Base-by-base conservation (phyloP, 768 basidiomycete species). In the Xerocomellus amylosporus region DNA sequence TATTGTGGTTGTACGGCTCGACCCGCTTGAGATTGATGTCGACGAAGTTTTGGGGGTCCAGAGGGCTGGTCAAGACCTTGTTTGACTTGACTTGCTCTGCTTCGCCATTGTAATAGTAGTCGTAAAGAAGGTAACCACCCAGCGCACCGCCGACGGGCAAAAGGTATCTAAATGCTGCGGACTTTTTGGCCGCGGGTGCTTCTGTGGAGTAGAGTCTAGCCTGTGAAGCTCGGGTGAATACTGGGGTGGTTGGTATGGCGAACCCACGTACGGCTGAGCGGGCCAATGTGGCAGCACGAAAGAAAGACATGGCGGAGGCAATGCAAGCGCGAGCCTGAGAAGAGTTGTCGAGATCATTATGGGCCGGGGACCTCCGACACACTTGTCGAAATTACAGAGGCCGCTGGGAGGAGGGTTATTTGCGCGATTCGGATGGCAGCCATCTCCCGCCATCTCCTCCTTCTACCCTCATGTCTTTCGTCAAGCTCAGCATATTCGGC, bases 401-500 rank as follows among this genome's bases (percentile, higher is more conserved):
- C 44, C 38, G 41, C 26, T 53, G 51, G 50, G 51, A 51, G 37
- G 49, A 56, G 64, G 66, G 59, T 58, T 65, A 50, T 48, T 43
- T 53, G 44, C 24, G 39, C 53, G 59, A 55, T 55, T 64, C 53
- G 49, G 54, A 54, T 47, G 52, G 47, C 30, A 47, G 34, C 56
- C 43, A 57, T 63, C 54, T 61, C 49, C 55, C 49, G 40, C 51
- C 60, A 59, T 59, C 65, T 53, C 49, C 22, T 37, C 38, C 57
- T 55, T 55, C 44, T 42, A 28, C 33, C 40, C 45, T 45, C 50
- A 92, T 93, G 91, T 93, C 91, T 50, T 97, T 97, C 64, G 94
- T 98, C 67, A 98, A 98, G 77, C 90, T 98, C 66, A 90, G 87
- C 75, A 98, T 98, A 75, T 98, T 98, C 65, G 95, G 94, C 44